phyloP scores from a whole-genome alignment of 805 yeast genomes.

The Kodamaea hsintzibuensis region DNA sequence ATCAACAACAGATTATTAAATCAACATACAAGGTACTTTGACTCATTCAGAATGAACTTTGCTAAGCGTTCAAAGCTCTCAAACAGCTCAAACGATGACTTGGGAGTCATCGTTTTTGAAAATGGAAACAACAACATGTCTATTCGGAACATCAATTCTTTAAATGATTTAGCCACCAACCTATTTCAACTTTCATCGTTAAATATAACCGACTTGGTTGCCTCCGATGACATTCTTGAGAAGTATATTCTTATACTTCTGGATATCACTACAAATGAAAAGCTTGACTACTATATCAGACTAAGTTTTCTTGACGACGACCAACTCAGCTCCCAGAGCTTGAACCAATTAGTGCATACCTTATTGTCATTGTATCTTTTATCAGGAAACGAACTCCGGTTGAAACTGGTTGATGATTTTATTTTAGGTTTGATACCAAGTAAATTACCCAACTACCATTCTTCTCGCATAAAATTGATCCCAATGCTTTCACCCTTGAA shows the following conservation, averaged over 20 bases:
- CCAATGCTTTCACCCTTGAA: not conserved
- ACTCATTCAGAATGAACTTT: constrained; percentile 14
- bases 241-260: not conserved
- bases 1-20: not conserved
- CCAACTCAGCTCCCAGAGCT: constrained; percentile 13
- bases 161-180: constrained; percentile 17
- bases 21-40: not conserved
- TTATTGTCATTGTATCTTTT: constrained; percentile 12
- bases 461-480: not conserved
- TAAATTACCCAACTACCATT: not conserved
- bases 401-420: constrained; percentile 22
- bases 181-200: constrained; percentile 17
- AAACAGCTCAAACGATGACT: constrained; percentile 8
- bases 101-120: constrained; percentile 14
- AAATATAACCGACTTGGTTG: constrained; percentile 5
- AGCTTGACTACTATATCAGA: constrained; percentile 19
- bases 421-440: constrained; percentile 4
- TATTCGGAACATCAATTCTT: constrained; percentile 21
- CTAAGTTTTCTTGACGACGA: constrained; percentile 21
- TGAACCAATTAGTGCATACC: constrained; percentile 13
- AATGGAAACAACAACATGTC: constrained; percentile 8
- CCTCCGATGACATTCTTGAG: not conserved
- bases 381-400: constrained; percentile 13
- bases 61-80: not conserved
- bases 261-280: not conserved